Base-by-base conservation (phyloP, 495 filamentous ascomycete genomes). In the Neurospora sp. region DNA sequence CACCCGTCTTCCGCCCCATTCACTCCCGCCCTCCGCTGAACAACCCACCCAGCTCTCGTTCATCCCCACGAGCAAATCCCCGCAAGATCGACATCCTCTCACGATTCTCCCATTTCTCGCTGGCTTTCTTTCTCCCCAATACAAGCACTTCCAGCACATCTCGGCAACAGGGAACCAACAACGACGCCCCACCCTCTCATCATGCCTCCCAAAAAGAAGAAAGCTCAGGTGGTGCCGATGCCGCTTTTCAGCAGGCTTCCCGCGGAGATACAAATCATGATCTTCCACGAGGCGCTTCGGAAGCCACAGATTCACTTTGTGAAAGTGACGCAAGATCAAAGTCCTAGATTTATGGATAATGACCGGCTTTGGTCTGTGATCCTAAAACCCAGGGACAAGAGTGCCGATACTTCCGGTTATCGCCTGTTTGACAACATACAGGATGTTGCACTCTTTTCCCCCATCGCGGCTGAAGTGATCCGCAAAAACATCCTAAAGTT, bases 291-390 rank as follows among this genome's bases (percentile, higher is more conserved):
- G 59, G 75, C 73, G 3, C 61, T 78, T 11, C 41, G 71, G 53
- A 76, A 78, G 68, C 76, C 76, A 0, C 66, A 75, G 3, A 31
- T 78, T 16, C 76, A 78, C 40, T 71, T 35, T 35, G 31, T 35
- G 31, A 35, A 35, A 35, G 31, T 35, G 31, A 35, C 31, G 31
- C 31, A 5, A 3, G 31, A 35, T 35, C 31, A 35, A 35, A 35
- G 31, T 35, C 31, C 3, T 35, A 35, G 31, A 35, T 35, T 35
- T 35, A 35, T 35, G 31, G 31, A 35, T 35, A 35, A 35, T 35
- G 31, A 35, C 31, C 31, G 31, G 31, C 4, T 35, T 35, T 35
- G 31, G 31, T 35, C 31, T 35, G 31, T 35, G 31, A 35, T 35
- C 31, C 31, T 35, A 35, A 5, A 35, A 18, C 1, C 27, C 11